Conservation (phyloP, 2,329 filamentous ascomycete species). For the Verticillium nubilum region DNA sequence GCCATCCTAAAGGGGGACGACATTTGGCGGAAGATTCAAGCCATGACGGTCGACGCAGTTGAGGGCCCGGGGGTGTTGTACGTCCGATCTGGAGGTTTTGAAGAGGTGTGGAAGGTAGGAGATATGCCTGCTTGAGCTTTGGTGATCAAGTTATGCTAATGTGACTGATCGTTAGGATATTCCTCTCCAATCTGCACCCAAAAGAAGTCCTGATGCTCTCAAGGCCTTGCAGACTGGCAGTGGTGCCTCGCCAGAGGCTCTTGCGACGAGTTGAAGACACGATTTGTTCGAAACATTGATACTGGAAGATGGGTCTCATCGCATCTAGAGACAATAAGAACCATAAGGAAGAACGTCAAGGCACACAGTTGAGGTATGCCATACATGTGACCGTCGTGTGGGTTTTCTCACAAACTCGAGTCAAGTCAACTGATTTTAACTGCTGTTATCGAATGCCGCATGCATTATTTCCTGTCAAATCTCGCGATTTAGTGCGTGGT, state of each 20-base stretch:
- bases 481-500: too few species aligned
- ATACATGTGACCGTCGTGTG: too few species aligned
- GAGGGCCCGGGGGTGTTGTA: conserved; percentile 41
- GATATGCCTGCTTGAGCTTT: background rate
- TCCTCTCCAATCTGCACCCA: background rate
- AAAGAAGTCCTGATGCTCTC: background rate
- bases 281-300: too few species aligned
- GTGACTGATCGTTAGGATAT: background rate
- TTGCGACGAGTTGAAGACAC: background rate
- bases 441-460: too few species aligned
- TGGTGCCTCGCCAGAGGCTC: background rate
- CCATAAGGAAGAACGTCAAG: too few species aligned
- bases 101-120: conserved; percentile 56
- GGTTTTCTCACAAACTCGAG: too few species aligned
- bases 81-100: conserved; percentile 58
- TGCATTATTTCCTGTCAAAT: too few species aligned
- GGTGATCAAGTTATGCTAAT: background rate
- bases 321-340: too few species aligned
- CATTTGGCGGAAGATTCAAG: conserved; percentile 55
- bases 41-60: conserved; percentile 58
- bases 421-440: too few species aligned
- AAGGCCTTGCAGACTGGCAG: background rate
- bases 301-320: too few species aligned
- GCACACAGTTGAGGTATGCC: too few species aligned
- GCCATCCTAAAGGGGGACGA: conserved; percentile 47